phyloP scores from a whole-genome alignment of 192 early-diverging fungal genomes.

The Umbelopsis sp. region DNA sequence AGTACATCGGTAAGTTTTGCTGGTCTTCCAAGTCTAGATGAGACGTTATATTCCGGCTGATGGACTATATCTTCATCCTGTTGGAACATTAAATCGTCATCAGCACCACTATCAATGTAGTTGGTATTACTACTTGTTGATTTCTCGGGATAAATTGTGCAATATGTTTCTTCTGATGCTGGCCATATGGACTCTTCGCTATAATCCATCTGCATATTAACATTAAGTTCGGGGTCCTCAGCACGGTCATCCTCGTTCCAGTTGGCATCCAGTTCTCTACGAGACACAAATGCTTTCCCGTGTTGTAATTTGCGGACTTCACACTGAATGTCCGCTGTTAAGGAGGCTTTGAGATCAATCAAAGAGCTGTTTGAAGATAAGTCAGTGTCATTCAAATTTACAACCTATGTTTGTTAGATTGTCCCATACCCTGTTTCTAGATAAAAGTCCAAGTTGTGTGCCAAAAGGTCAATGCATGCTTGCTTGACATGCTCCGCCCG shows the following conservation, averaged over 20 bases:
- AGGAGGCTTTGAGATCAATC: neutral
- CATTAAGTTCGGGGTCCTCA: neutral
- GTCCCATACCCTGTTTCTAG: conserved; percentile 37
- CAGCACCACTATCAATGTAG: neutral
- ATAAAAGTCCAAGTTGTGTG: conserved; percentile 44
- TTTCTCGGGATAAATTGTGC: neutral
- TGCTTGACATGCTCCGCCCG: conserved; percentile 46
- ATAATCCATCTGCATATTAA: neutral
- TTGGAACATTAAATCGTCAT: conserved; percentile 14
- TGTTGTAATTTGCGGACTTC: conserved; percentile 27
- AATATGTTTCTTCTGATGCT: neutral
- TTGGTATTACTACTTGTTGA: neutral
- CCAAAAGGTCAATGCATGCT: conserved; percentile 58
- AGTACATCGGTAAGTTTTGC: neutral
- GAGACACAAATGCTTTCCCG: neutral
- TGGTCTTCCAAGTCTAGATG: neutral
- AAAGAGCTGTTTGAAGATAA: conserved; percentile 17
- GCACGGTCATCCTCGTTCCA: neutral
- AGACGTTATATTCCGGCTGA: neutral
- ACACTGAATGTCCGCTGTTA: conserved; percentile 26
- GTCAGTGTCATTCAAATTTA: neutral
- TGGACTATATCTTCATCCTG: conserved; percentile 3
- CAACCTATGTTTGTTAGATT: no score
- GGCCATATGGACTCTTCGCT: conserved; percentile 4
- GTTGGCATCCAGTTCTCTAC: neutral